Base-by-base conservation (phyloP, 208 protist genomes). In the Crithidia expoeki region DNA sequence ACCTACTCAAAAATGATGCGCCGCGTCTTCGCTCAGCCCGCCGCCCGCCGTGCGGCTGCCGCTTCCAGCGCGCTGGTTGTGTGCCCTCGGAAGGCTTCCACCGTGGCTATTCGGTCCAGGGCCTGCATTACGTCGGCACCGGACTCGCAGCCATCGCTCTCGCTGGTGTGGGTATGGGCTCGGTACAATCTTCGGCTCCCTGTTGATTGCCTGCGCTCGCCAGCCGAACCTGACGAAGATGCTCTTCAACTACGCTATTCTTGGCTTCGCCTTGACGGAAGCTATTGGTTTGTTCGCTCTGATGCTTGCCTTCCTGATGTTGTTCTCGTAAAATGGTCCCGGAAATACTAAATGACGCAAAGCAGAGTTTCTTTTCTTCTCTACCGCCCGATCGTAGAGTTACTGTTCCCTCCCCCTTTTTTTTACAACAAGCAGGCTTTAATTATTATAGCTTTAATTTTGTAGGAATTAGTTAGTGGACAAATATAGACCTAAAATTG, bases 201-300 rank as follows among this genome's bases (percentile, higher is more conserved):
- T 95, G 25, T 79, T 97, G 16, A 75, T 97, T 28, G 88, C 86
- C 67, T 94, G 89, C 79, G 89, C 93, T 36, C 93, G 93, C 55
- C 90, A 97, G 84, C 93, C 93, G 23, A 95, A 95, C 79, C 71
- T 97, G 60, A 91, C 89, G 75, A 93, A 93, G 84, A 93, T 94
- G 90, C 82, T 97, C 27, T 95, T 97, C 77, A 95, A 95, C 88
- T 97, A 97, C 81, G 90, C 90, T 71, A 95, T 97, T 93, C 87
- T 97, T 2, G 93, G 93, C 44, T 97, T 97, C 73, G 93, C 93
- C 58, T 81, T 97, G 76, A 95, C 93, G 49, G 93, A 97, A 80
- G 93, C 93, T 75, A 95, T 97, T 69, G 93, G 90, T 59, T 85
- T 97, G 72, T 97, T 97, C 75, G 88, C 90, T 0, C 86, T 95